Evolutionary conservation across 2,329 filamentous ascomycete genomes (phyloP), one percentile per base, ranked within the genome.

Genomic region (Scedosporium dehoogii): DNA sequence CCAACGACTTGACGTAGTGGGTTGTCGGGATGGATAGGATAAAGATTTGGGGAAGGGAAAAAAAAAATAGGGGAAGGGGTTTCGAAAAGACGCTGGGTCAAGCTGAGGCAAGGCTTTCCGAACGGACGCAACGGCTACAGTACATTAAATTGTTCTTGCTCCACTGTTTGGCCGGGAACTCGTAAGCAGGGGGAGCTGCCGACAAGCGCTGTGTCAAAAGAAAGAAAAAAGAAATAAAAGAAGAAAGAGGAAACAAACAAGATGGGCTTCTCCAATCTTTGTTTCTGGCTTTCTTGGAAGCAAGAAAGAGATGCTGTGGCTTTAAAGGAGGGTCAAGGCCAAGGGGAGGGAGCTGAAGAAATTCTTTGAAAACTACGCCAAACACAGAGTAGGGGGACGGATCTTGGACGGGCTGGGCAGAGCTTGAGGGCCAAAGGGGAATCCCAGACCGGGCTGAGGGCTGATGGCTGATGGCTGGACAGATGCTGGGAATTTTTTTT

Each of bases 391-490:
- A 25, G 53, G 53, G 18, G 10, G 25, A 51, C 7, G 25, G 42
- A 60, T 33, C 41, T 38, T 38, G 56, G 56, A 38, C 29, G 23
- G 21, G 27, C 51, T 58, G 56, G 29, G 46, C 10, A 51, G 21
- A 56, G 51, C 21, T 18, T 29, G 51, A 56, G 21, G 51, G 27
- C 18, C 29, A 59, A 42, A 10, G 57, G 57, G 33, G 57, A 18
- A 59, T 59, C 57, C 57, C 41, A 14, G 33, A 59, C 57, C 57
- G 57, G 57, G 38, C 57, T 59, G 57, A 42, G 25, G 56, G 56
- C 51, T 55, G 51, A 55, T 23, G 57, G 38, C 57, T 42, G 57
- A 33, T 14, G 25, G 56, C 12, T 33, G n/a, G n/a, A 58, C 10
- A 46, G 56, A 23, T n/a, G 27, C 23, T 55, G 51, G 18, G 18